Base-by-base conservation (phyloP, 2,329 filamentous ascomycete species). In the Colletotrichum incanum region DNA sequence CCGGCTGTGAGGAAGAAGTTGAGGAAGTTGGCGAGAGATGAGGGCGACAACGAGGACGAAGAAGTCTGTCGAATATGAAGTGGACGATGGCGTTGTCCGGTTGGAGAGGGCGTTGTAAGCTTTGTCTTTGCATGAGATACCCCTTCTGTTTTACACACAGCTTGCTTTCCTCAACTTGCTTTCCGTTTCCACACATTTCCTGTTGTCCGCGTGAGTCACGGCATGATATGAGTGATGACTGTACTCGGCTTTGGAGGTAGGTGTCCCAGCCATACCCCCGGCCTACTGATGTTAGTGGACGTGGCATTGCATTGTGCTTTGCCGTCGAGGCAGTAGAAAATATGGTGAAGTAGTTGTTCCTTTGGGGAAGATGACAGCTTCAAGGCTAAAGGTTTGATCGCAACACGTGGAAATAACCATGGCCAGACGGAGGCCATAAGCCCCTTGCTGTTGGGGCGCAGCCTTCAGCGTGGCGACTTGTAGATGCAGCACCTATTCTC, bases 1-100 rank as follows among this genome's bases (percentile, higher is more conserved):
- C 82, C 85, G 1, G 79, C 74, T 0, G 81, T 89, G 9, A 79
- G 78, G 54, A 82, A 83, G 72, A 80, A 83, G 41, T 75, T 90
- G 52, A 80, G 78, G 62, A 78, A 78, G 72, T 81, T 88, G 74
- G 82, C 83, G 50, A 76, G 79, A 20, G 80, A 82, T 60, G 81
- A 82, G 41, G 74, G 77, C 31, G 76, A 74, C 14, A 71, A 71
- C 5, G 78, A 76, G 26, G 75, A 76, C 2, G 23, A 63, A 7
- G 54, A 65, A 7, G n/a, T 14, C 7, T 31, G 39, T n/a, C 37
- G 61, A 34, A 8, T 49, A 60, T 0, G 67, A 60, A 8, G 16
- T 26, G 7, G 37, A 60, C 0, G 20, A 16, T 3, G 47, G 18
- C 14, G 66, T 39, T 49, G 45, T 37, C 11, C 31, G 37, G 4